A percentile compares a stretch with the other conserved stretches of the same genome.
phyloP scores from a whole-genome alignment of 1,139 yeast genomes.

The Eremothecium gossypii region DNA sequence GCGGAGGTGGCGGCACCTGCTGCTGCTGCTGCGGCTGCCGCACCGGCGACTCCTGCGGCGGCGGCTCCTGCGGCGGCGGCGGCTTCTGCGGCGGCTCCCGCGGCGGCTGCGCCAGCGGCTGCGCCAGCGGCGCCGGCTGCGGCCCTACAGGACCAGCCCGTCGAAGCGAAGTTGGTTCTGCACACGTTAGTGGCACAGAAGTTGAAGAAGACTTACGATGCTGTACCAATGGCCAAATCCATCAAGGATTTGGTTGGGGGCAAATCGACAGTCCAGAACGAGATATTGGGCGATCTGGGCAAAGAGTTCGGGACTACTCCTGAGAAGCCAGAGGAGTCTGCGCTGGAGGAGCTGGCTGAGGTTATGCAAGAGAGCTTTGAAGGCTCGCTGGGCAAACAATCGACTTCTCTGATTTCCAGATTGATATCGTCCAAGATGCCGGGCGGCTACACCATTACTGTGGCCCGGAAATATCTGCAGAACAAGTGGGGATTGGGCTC shows the following conservation, averaged over 20 bases:
- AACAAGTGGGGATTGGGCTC: constrained; percentile 83
- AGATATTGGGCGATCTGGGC: constrained; percentile 95
- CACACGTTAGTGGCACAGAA: constrained; percentile 93
- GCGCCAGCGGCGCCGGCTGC: constrained; percentile 70
- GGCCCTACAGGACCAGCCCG: constrained; percentile 81
- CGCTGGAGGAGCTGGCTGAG: constrained; percentile 90
- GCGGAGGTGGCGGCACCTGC: constrained; percentile 35
- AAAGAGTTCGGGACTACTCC: constrained; percentile 97
- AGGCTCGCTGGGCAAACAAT: constrained; percentile 89
- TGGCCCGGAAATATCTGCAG: constrained; percentile 85
- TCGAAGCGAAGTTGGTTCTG: constrained; percentile 69
- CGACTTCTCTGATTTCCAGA: constrained; percentile 80
- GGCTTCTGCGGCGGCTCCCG: constrained; percentile 41
- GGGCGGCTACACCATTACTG: constrained; percentile 91
- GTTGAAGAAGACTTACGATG: constrained; percentile 80
- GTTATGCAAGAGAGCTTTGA: constrained; percentile 82
- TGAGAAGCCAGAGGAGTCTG: constrained; percentile 97
- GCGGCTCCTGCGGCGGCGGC: constrained; percentile 39
- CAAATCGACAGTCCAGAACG: constrained; percentile 96
- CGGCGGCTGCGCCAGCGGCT: constrained; percentile 51
- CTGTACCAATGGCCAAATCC: constrained; percentile 81
- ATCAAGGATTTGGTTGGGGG: constrained; percentile 97
- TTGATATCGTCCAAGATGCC: constrained; percentile 97
- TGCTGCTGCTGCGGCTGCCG: constrained; percentile 32
- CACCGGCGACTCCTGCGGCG: constrained; percentile 35